Evolutionary conservation across 164 flowering plant genomes (phyloP).

Genomic region (Santalum album): DNA sequence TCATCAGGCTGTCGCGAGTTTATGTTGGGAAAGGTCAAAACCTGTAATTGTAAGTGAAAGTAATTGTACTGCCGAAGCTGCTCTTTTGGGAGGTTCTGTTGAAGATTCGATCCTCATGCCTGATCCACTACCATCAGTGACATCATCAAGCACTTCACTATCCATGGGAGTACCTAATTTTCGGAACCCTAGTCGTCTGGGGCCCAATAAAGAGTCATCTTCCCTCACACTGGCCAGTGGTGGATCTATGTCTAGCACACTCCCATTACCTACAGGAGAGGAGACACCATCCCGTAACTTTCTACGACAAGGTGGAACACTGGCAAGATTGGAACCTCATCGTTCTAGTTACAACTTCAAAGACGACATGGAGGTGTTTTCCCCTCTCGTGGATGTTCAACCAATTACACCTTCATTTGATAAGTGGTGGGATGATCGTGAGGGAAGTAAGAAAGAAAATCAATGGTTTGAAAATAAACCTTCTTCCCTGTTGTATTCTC

Average conservation of each 20-base stretch:
- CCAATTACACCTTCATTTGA: conserved; percentile 83
- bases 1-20: conserved; percentile 77
- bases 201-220: conserved; percentile 34
- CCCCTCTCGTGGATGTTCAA: conserved; percentile 92
- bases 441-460: conserved; percentile 49
- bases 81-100: conserved; percentile 77
- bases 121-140: conserved; percentile 82
- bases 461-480: conserved; percentile 41
- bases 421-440: conserved; percentile 59
- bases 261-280: conserved; percentile 36
- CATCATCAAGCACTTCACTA: conserved; percentile 47
- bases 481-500: conserved; percentile 42
- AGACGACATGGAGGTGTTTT: conserved; percentile 98
- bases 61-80: conserved; percentile 67
- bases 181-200: conserved; percentile 38
- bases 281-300: conserved; percentile 66
- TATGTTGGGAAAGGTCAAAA: conserved; percentile 97
- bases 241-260: conserved; percentile 31
- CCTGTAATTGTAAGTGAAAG: conserved; percentile 69
- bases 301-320: conserved; percentile 52
- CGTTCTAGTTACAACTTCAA: conserved; percentile 56
- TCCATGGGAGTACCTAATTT: conserved; percentile 32
- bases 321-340: conserved; percentile 63
- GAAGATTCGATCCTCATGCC: conserved; percentile 97
- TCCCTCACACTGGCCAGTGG: conserved; percentile 27